Percentiles rank a stretch among this genome's conserved stretches.
These are phyloP conservation scores for Marchantia paleacea DNA, from an alignment of 225 moss, liverwort and hornwort genomes.

Conservation along the genomic window DNA sequence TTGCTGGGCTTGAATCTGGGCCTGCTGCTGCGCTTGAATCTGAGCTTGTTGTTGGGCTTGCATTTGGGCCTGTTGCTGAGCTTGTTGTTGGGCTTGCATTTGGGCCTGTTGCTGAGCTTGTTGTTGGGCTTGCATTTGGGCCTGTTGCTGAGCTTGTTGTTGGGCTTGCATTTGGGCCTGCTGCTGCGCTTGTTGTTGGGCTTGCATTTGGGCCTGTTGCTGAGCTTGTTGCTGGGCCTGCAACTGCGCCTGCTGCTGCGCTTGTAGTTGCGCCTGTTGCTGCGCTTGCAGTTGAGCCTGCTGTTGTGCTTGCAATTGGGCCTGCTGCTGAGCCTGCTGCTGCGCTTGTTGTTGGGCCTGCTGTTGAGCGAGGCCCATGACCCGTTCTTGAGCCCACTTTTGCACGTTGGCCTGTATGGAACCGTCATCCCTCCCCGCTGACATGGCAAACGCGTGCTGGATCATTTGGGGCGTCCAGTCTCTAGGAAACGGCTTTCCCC, in stretches of 20 bases:
- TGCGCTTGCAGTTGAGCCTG: slow-evolving; percentile 2
- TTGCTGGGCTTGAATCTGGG: neutral
- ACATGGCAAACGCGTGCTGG: slow-evolving; percentile 12
- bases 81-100: neutral
- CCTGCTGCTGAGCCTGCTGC: slow-evolving; percentile 5
- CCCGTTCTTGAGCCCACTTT: slow-evolving; percentile 42
- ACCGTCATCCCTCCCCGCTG: slow-evolving; percentile 22
- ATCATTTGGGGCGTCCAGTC: slow-evolving; percentile 26
- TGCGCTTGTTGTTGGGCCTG: slow-evolving; percentile 13
- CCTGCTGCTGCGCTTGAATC: neutral
- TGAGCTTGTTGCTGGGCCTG: slow-evolving; percentile 11
- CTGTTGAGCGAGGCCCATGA: slow-evolving; percentile 26
- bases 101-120: slow-evolving; percentile 7
- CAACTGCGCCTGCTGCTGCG: slow-evolving; percentile 5
- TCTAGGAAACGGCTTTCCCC: slow-evolving; percentile 17
- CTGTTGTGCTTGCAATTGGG: neutral
- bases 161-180: neutral
- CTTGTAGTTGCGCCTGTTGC: slow-evolving; percentile 3
- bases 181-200: slow-evolving; percentile 1
- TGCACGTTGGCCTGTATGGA: slow-evolving; percentile 28
- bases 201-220: neutral
- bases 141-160: slow-evolving; percentile 14
- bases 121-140: slow-evolving; percentile 1
- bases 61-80: slow-evolving; percentile 4
- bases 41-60: slow-evolving; percentile 9